Base-by-base conservation (phyloP, 257 asterid genomes). In the Scutellaria baicalensis region DNA sequence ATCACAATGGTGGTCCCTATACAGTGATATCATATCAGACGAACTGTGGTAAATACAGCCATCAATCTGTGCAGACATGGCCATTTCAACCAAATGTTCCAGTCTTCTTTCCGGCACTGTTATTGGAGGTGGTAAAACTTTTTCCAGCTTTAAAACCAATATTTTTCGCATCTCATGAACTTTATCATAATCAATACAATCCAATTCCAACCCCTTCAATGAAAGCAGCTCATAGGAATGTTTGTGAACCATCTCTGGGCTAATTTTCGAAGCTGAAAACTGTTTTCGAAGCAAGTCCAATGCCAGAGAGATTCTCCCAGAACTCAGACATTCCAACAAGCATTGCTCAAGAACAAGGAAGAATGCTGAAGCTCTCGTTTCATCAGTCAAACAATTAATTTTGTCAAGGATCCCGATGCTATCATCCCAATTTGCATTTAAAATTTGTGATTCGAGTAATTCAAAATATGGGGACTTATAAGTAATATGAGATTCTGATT, bases 21-120 rank as follows among this genome's bases (percentile, higher is more conserved):
- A 92, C 65, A 92, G 86, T 9, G 96, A 81, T 50, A 85, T 33
- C 69, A 63, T 57, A 31, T 84, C 83, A 66, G 83, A 69, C 3
- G 86, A 81, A 70, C 71, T 83, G 79, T 93, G 98, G 77, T 90
- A 84, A 38, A 59, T 70, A 73, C 97, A 93, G 17, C 75, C 72
- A 64, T 88, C 96, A 56, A 92, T 73, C 85, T 85, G 90, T 6
- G 86, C 83, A 72, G 83, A 51, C 12, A 85, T 61, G 13, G 91
- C 90, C 84, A 79, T 81, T 84, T 92, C 98, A 67, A 90, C 79
- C 91, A 88, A 82, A 73, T 82, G 83, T 75, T 90, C 96, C 79
- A 93, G 87, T 81, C 97, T 87, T 73, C 93, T 80, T 74, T 90
- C 89, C 1, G 98, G 95, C 68, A 93, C 68, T 23, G 85, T 80